Conservation (phyloP, 2,329 filamentous ascomycete species). For the Alternaria sp. region DNA sequence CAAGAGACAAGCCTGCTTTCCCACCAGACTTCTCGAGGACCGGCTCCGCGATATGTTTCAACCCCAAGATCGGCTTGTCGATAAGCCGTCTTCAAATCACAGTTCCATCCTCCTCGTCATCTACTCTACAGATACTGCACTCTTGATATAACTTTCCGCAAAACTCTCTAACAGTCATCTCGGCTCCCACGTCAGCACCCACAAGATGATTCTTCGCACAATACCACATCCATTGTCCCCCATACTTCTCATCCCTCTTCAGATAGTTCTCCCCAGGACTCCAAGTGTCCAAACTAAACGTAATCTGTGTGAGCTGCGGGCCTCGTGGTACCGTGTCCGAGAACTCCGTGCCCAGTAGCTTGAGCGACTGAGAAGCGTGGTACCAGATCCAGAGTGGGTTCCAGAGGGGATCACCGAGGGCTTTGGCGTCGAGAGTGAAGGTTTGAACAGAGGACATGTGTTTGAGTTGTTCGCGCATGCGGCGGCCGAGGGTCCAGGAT, state of each 20-base stretch:
- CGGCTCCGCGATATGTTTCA: not conserved
- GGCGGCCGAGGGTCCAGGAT: conserved; percentile 43
- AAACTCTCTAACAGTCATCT: conserved; percentile 43
- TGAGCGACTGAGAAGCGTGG: conserved; percentile 46
- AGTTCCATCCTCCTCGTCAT: conserved; percentile 20
- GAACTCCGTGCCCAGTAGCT: conserved; percentile 35
- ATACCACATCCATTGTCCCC: conserved; percentile 46
- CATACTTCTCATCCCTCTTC: conserved; percentile 27
- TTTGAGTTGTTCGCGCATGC: conserved; percentile 36
- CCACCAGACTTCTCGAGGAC: not conserved
- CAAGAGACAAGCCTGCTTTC: not conserved
- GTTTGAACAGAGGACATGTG: conserved; percentile 27
- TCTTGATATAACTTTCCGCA: conserved; percentile 42
- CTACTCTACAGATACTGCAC: conserved; percentile 33
- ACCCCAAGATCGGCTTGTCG: not conserved
- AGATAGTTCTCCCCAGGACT: conserved; percentile 48
- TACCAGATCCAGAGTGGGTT: conserved; percentile 54
- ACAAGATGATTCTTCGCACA: conserved; percentile 43
- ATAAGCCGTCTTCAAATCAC: not conserved
- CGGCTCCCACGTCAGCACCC: conserved; percentile 25
- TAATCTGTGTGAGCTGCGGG: conserved; percentile 40
- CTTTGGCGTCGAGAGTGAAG: conserved; percentile 44
- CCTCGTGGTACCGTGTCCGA: conserved; percentile 19
- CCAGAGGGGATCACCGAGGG: conserved; percentile 51
- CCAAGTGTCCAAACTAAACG: conserved; percentile 49